Conservation (phyloP, 1,139 yeast species). For the Yamadazyma triangularis region DNA sequence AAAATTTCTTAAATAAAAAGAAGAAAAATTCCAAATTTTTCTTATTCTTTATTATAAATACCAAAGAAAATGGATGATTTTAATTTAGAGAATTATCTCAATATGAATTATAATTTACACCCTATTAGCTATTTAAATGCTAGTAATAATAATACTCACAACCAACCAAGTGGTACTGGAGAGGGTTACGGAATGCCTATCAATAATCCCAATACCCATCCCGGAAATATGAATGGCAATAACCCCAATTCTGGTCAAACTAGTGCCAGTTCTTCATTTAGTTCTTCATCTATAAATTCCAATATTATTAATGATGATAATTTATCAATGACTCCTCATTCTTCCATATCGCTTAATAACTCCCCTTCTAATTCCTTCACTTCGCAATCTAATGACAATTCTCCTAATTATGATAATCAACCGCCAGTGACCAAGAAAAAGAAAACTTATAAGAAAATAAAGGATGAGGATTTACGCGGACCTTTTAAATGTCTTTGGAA, state of each 20-base stretch:
- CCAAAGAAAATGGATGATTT: background rate
- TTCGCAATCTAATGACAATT: constrained; percentile 13
- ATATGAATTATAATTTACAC: constrained; percentile 42
- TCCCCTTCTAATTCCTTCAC: constrained; percentile 13
- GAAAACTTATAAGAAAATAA: constrained; percentile 47
- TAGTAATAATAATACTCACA: constrained; percentile 19
- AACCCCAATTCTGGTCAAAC: background rate
- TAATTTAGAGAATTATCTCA: constrained; percentile 2
- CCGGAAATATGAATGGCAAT: too few species aligned
- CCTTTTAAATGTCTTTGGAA: constrained; percentile 75
- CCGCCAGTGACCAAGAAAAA: constrained; percentile 19
- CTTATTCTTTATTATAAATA: background rate
- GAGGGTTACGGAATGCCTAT: too few species aligned
- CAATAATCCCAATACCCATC: constrained; percentile 1
- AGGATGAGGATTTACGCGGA: constrained; percentile 49
- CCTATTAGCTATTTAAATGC: constrained; percentile 45
- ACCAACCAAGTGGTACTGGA: too few species aligned
- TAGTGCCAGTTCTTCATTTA: background rate
- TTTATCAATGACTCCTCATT: constrained; percentile 11
- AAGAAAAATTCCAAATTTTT: background rate
- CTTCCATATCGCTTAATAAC: constrained; percentile 12
- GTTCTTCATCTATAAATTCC: background rate
- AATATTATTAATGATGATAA: constrained; percentile 7
- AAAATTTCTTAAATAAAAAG: background rate
- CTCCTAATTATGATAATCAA: constrained; percentile 5